Evolutionary conservation across 495 filamentous ascomycete genomes (phyloP), one percentile per base, ranked within the genome.

Genomic region (Tuber brumale): DNA sequence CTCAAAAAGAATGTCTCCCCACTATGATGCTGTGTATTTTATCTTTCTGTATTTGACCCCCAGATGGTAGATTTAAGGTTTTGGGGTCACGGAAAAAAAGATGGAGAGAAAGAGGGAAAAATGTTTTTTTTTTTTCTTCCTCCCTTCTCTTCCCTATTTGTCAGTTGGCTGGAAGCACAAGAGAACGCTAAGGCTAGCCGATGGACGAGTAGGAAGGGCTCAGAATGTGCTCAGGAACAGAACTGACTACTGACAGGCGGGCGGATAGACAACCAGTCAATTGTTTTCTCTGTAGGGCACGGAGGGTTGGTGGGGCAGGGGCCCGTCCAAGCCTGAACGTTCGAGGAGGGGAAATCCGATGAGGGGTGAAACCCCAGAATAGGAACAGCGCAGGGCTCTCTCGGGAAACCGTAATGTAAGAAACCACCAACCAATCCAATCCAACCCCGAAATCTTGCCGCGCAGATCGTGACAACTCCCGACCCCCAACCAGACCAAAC

Each of bases 291-390:
- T 75, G 73, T 73, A 73, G 76, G 72, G 77, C 75, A 72, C 48
- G 72, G 72, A 35, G 72, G 51, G 73, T 79, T 80, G 78, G 78
- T 31, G 78, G 78, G 78, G 78, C 79, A 77, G 79, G 78, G 78
- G 77, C 70, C 78, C 75, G 69, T 80, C 78, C 76, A 70, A 71
- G 78, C 78, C 70, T 76, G 78, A 74, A 80, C 46, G 73, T 57
- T 79, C 75, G 70, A 75, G 76, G 61, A 61, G 51, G 73, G 77
- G 72, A 72, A 69, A 70, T 79, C 73, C 77, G 61, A 80, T 80
- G 78, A 80, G 78, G 78, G 77, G 78, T 76, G 78, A 75, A 77
- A 70, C 61, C 61, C 71, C 31, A 74, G 61, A 73, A 72, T 51
- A 51, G 70, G 78, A 70, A 75, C 70, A 72, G 45, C 72, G 78